Conservation (phyloP, 768 basidiomycete species). For the Suillus discolor region DNA sequence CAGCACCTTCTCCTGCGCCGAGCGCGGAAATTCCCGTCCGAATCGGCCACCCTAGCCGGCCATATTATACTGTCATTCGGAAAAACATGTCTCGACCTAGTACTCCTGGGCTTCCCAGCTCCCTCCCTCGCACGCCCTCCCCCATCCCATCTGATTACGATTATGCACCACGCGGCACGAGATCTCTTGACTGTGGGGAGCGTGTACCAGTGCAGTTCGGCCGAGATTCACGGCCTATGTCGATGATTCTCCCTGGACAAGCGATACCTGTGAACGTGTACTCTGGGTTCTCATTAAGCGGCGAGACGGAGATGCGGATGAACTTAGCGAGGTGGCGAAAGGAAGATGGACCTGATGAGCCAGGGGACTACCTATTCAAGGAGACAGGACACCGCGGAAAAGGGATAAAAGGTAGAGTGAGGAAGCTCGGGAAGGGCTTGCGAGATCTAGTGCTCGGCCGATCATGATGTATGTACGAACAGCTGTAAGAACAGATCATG, state of each 20-base stretch:
- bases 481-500: slow-evolving; percentile 5
- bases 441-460: slow-evolving; percentile 34
- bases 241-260: slow-evolving; percentile 26
- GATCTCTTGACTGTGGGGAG: slow-evolving; percentile 33
- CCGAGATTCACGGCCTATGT: slow-evolving; percentile 29
- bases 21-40: slow-evolving; percentile 33
- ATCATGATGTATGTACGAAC: slow-evolving; percentile 15
- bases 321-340: slow-evolving; percentile 44
- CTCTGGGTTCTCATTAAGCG: slow-evolving; percentile 57
- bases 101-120: slow-evolving; percentile 32
- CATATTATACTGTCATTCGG: slow-evolving; percentile 59
- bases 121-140: slow-evolving; percentile 28
- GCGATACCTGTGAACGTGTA: slow-evolving; percentile 18
- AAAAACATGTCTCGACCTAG: slow-evolving; percentile 45
- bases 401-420: slow-evolving; percentile 28
- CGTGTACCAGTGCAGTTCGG: slow-evolving; percentile 19
- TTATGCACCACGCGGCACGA: slow-evolving; percentile 32
- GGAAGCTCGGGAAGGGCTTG: slow-evolving; percentile 32
- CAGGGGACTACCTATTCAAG: slow-evolving; percentile 33
- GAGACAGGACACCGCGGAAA: slow-evolving; percentile 26
- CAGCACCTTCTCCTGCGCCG: slow-evolving; percentile 21
- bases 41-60: slow-evolving; percentile 54
- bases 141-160: slow-evolving; percentile 27
- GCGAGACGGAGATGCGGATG: slow-evolving; percentile 62
- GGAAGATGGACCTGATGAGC: slow-evolving; percentile 32